These are phyloP conservation scores for Vanrija sp. DNA, from an alignment of 1,284 basidiomycete species.

Conservation along the genomic window DNA sequence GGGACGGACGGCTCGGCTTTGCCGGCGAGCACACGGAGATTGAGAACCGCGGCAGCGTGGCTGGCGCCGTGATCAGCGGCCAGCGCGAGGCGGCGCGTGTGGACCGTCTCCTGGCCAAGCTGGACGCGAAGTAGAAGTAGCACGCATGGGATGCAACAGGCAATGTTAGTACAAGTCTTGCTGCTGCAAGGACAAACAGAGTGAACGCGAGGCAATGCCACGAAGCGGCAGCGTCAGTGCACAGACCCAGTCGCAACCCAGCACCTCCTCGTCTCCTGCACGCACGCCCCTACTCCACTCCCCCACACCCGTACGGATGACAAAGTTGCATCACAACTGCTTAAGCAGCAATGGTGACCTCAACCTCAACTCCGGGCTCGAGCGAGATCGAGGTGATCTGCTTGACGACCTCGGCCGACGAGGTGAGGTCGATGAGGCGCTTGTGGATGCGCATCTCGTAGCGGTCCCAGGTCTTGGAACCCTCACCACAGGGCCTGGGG, in stretches of 20 bases:
- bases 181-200: no score
- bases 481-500: slow-evolving; percentile 94
- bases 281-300: neutral
- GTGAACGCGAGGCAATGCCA: no score
- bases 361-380: slow-evolving; percentile 98
- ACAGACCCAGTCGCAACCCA: no score
- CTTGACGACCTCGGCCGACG: slow-evolving; percentile 98
- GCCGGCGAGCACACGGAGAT: slow-evolving; percentile 56
- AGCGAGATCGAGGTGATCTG: slow-evolving; percentile 99
- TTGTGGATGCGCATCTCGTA: slow-evolving; percentile 99
- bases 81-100: slow-evolving; percentile 49
- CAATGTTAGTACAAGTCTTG: no score
- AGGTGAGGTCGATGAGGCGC: slow-evolving; percentile 98
- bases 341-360: slow-evolving; percentile 85
- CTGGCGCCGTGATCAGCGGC: slow-evolving; percentile 51
- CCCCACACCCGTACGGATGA: neutral
- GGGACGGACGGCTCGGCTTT: slow-evolving; percentile 52
- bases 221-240: no score
- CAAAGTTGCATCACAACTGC: neutral
- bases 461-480: slow-evolving; percentile 99
- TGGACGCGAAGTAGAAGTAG: neutral
- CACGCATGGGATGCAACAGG: neutral
- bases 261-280: neutral
- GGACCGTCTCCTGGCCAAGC: slow-evolving; percentile 26
- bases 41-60: slow-evolving; percentile 52